A percentile compares a stretch with the other conserved stretches of the same genome.
Conservation (phyloP, 2,329 filamentous ascomycete species). For the Cylindrodendrum hubeiense region DNA sequence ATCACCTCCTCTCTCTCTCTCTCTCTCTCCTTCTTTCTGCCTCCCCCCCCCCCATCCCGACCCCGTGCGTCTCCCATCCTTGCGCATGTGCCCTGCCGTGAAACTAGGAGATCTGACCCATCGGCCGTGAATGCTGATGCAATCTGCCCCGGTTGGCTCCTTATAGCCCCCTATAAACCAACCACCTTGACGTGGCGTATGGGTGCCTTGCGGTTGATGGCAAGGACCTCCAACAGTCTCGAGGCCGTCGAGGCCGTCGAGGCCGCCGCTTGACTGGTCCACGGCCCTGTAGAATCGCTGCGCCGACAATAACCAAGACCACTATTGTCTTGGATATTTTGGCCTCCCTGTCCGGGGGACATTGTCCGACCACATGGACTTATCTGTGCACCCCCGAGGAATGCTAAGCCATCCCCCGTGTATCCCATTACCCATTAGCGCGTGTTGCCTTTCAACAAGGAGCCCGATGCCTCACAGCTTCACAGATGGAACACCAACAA, state of each 20-base stretch:
- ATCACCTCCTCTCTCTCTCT: no score
- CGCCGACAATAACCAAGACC: not conserved
- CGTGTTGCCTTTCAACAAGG: not conserved
- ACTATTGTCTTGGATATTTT: not conserved
- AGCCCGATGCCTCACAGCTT: not conserved
- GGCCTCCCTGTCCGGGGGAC: not conserved
- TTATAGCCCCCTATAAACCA: not conserved
- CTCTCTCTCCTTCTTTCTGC: no score
- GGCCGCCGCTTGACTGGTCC: not conserved
- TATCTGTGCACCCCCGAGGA: not conserved
- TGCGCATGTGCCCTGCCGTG: conserved; percentile 1
- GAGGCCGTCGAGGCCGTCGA: not conserved
- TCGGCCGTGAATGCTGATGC: not conserved
- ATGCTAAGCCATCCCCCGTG: not conserved
- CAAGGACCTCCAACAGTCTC: not conserved
- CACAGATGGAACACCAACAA: not conserved
- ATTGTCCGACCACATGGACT: not conserved
- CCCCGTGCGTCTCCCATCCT: not conserved
- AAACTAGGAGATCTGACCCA: not conserved
- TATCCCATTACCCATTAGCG: not conserved
- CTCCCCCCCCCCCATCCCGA: no score
- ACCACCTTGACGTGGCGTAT: not conserved
- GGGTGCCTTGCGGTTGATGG: not conserved
- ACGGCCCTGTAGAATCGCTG: not conserved
- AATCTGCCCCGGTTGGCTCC: not conserved